Conservation (phyloP, 306 rosid species). For the Crataegus laevigata region DNA sequence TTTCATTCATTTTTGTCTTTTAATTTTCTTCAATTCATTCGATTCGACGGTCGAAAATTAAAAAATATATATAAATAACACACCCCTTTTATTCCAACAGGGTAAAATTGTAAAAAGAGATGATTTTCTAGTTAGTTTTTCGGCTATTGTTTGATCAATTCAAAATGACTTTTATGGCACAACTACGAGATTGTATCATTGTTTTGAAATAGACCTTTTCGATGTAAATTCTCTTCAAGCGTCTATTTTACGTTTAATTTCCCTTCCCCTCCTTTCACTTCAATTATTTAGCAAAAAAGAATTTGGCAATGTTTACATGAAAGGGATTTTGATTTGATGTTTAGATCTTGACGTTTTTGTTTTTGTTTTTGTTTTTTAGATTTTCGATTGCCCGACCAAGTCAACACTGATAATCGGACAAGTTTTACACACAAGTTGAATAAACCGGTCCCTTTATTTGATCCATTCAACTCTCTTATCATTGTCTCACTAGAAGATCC, state of each 20-base stretch:
- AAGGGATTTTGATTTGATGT: background rate
- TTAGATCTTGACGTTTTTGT: no score
- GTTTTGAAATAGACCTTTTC: no score
- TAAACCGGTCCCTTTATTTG: background rate
- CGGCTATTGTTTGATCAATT: background rate
- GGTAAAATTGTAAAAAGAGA: background rate
- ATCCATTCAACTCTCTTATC: background rate
- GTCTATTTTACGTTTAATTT: no score
- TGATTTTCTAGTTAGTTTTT: no score
- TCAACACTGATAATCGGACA: background rate
- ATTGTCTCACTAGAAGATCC: background rate
- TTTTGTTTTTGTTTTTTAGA: no score
- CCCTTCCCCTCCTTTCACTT: no score
- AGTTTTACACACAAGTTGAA: background rate
- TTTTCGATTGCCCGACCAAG: background rate
- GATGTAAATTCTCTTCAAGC: no score
- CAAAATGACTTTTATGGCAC: background rate
- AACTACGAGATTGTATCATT: no score
- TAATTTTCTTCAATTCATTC: no score
- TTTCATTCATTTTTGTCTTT: no score
- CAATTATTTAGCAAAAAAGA: background rate
- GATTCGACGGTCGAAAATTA: accelerated
- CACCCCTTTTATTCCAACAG: no score
- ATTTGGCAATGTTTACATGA: background rate
- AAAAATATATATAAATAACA: no score